These are phyloP conservation scores for Beauveria medogensis DNA, from an alignment of 2,329 filamentous ascomycete species.

Conservation along the genomic window DNA sequence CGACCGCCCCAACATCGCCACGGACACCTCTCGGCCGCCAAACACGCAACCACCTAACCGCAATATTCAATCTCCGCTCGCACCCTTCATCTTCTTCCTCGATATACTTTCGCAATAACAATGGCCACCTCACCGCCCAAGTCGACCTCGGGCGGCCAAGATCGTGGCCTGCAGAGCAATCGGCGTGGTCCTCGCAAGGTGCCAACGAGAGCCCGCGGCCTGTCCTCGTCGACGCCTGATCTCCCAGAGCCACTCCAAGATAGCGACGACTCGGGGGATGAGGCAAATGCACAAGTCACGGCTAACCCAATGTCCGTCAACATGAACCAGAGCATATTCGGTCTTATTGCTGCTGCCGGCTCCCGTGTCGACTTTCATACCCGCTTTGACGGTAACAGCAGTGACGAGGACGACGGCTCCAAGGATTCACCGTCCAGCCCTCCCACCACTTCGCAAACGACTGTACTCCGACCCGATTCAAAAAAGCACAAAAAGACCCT, in stretches of 20 bases:
- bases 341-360: conserved; percentile 81
- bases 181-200: conserved; percentile 36
- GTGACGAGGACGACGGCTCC: conserved; percentile 65
- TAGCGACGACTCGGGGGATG: conserved; percentile 40
- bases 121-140: conserved; percentile 11
- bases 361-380: conserved; percentile 75
- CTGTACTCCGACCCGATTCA: conserved; percentile 28
- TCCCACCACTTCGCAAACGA: conserved; percentile 33
- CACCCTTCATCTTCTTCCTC: neutral
- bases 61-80: neutral
- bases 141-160: conserved; percentile 18
- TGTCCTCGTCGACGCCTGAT: conserved; percentile 30
- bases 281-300: conserved; percentile 34
- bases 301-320: conserved; percentile 50
- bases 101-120: neutral
- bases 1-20: neutral
- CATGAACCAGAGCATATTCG: conserved; percentile 93
- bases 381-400: conserved; percentile 70
- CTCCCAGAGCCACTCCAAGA: conserved; percentile 47
- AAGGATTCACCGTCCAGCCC: conserved; percentile 37
- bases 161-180: conserved; percentile 29
- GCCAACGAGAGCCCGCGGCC: conserved; percentile 31
- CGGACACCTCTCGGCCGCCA: neutral
- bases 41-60: neutral
- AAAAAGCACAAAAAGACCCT: conserved; percentile 47